Evolutionary conservation across 78 protist species (phyloP).

Genomic region (Isochrysis galbana): DNA sequence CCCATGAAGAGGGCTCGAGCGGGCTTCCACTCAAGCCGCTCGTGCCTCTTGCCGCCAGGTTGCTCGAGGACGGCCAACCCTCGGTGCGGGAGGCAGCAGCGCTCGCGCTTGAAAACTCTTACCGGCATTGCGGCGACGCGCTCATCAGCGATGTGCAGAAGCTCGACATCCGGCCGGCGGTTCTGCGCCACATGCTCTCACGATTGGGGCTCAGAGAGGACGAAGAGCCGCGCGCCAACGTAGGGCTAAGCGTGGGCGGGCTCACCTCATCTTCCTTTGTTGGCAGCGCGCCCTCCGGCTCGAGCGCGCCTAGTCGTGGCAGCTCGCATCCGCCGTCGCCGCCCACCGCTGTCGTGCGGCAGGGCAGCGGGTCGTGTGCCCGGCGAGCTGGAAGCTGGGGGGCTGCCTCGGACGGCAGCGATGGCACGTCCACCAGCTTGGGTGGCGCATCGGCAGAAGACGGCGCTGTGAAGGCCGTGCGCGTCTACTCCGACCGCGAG

Average conservation of each 20-base stretch:
- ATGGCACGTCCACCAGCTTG: neutral
- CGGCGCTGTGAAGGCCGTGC: neutral
- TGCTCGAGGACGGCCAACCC: neutral
- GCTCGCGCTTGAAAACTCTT: neutral
- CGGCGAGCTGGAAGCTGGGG: too few species aligned
- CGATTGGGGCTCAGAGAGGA: neutral
- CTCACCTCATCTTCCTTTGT: too few species aligned
- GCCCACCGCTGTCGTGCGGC: too few species aligned
- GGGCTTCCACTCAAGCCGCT: neutral
- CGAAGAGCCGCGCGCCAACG: neutral
- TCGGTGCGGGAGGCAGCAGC: conserved; percentile 1
- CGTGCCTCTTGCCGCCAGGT: neutral
- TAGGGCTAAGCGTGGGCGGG: neutral
- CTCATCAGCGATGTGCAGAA: neutral
- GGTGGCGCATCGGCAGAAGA: neutral
- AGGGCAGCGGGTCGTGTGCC: too few species aligned
- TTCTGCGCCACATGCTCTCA: neutral
- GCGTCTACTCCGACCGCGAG: neutral
- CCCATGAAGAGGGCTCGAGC: neutral
- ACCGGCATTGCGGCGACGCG: neutral
- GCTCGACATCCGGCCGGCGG: neutral
- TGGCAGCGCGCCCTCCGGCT: too few species aligned
- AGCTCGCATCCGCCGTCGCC: too few species aligned
- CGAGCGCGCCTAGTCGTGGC: too few species aligned
- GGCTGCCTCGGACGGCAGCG: neutral